Evolutionary conservation across 2,329 filamentous ascomycete genomes (phyloP), one percentile per base, ranked within the genome.

Genomic region (Colletotrichum gloeosporioides): DNA sequence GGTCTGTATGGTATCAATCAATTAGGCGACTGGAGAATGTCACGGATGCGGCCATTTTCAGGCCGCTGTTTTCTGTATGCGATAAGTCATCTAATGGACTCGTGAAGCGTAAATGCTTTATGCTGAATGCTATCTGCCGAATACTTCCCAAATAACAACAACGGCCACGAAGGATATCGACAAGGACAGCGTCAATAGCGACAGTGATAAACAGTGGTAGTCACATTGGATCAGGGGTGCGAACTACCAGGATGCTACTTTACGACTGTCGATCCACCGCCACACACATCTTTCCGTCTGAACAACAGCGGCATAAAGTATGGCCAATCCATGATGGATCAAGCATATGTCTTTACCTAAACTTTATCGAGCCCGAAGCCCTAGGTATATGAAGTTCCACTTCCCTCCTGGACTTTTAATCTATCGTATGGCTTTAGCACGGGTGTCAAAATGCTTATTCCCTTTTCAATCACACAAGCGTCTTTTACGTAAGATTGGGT

Each of bases 1-100:
- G 44, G 64, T 31, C 49, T 73, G 49, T 61, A 73, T 22, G 70
- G 64, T 69, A 76, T 53, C 8, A 32, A 64, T 64, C 49, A 49
- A 15, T 6, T 69, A 59, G 63, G 18, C 36, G 59, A 64, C 57
- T 39, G 29, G 49, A 65, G 69, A 69, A 73, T 69, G 55, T 9
- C 44, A 73, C 25, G 57, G 34, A 57, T 32, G 8, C 64, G 57
- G 4, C 70, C 34, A 34, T 22, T 12, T 8, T 12, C 9, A n/a
- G 18, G 29, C 29, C 2, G 27, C 31, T 3, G 18, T 13, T 1
- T 31, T 31, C 27, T n/a, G 29, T n/a, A 61, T 6, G 16, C 9
- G 4, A 44, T 2, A 2, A 5, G 39, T 3, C 9, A n/a, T 12
- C 5, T 1, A 44, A 44, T 44, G 0, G 9, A 44, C 18, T 12